A percentile compares a stretch with the other conserved stretches of the same genome.
phyloP scores from a whole-genome alignment of 192 early-diverging fungal species.

The Coemansia sp. region DNA sequence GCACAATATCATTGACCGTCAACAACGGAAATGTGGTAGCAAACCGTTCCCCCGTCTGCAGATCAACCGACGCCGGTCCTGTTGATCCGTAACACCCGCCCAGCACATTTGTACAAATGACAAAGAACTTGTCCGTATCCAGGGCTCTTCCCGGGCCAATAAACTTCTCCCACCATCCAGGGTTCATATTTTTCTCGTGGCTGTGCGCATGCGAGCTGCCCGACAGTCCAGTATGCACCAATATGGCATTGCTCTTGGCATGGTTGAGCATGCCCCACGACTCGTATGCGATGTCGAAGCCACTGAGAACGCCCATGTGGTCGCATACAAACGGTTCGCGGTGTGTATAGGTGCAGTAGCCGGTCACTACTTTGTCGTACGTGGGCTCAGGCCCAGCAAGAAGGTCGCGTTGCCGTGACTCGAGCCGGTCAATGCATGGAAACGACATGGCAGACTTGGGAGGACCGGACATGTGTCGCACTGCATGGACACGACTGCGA shows the following conservation, averaged over 20 bases:
- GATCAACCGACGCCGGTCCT: slow-evolving; percentile 82
- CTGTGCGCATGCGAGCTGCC: slow-evolving; percentile 90
- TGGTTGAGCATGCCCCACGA: slow-evolving; percentile 95
- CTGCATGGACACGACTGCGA: no score
- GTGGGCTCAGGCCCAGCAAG: slow-evolving; percentile 77
- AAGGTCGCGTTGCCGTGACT: slow-evolving; percentile 60
- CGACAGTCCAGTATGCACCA: slow-evolving; percentile 93
- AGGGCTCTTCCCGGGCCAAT: slow-evolving; percentile 88
- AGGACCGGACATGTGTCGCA: neutral
- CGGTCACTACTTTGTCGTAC: slow-evolving; percentile 78
- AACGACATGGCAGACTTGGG: slow-evolving; percentile 52
- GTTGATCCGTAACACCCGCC: slow-evolving; percentile 97
- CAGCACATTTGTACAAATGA: slow-evolving; percentile 94
- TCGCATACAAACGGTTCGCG: slow-evolving; percentile 68
- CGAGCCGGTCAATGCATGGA: slow-evolving; percentile 71
- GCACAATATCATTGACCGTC: slow-evolving; percentile 95
- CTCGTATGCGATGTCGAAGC: slow-evolving; percentile 88
- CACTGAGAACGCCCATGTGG: slow-evolving; percentile 78
- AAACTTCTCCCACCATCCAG: slow-evolving; percentile 98
- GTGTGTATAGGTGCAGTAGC: slow-evolving; percentile 68
- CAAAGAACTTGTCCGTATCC: slow-evolving; percentile 92
- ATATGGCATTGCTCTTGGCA: slow-evolving; percentile 78
- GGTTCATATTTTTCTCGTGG: slow-evolving; percentile 69
- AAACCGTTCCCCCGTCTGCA: slow-evolving; percentile 70
- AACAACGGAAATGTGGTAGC: slow-evolving; percentile 88